These are phyloP conservation scores for Ilex paraguariensis DNA, from an alignment of 305 asterid species.

Conservation along the genomic window DNA sequence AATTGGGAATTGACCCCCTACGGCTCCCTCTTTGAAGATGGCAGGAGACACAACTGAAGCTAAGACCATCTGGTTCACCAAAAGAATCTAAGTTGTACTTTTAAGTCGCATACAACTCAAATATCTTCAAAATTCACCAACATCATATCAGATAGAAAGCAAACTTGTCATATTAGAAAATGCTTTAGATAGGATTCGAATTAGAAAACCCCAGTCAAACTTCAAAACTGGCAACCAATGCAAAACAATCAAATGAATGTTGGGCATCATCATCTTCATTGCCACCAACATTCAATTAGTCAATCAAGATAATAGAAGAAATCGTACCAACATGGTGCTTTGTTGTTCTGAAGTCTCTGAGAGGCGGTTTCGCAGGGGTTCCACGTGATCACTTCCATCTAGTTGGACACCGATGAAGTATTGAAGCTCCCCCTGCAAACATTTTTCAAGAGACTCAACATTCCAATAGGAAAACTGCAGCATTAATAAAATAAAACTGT, in stretches of 20 bases:
- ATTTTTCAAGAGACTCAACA: constrained; percentile 8
- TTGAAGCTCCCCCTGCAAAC: constrained; percentile 86
- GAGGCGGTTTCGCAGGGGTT: constrained; percentile 91
- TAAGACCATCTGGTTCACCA: no score
- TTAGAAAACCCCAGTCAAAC: not conserved
- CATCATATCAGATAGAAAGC: no score
- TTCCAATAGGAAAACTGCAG: constrained; percentile 6
- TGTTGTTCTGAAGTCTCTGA: constrained; percentile 79
- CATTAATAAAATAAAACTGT: constrained; percentile 9
- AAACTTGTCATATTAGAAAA: not conserved
- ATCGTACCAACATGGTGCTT: constrained; percentile 72
- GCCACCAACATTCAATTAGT: no score
- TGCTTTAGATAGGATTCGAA: not conserved
- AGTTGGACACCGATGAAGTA: constrained; percentile 98
- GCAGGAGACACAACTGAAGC: no score
- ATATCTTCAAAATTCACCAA: no score
- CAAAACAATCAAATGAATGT: not conserved
- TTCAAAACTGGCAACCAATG: not conserved
- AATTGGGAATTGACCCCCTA: no score
- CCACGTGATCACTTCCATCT: constrained; percentile 98
- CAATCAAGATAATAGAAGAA: constrained; percentile 4
- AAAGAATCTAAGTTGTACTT: no score
- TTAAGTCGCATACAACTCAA: no score
- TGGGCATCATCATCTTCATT: not conserved
- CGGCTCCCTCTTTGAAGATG: no score